Evolutionary conservation across 495 filamentous ascomycete genomes (phyloP).

Genomic region (Penicillium coffeae): DNA sequence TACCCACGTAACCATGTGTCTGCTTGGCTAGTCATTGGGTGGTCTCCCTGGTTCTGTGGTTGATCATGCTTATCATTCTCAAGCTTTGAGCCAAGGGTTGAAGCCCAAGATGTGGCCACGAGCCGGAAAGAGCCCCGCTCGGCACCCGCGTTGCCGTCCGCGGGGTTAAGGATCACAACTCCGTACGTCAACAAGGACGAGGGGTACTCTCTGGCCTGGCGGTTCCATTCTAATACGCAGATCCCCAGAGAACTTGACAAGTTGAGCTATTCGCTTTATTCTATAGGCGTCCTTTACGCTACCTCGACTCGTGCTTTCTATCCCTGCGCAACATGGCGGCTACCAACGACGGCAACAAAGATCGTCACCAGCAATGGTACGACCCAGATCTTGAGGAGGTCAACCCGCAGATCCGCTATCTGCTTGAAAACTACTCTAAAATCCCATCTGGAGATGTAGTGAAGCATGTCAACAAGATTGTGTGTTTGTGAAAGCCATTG

Average conservation of each 20-base stretch:
- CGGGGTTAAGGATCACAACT: neutral
- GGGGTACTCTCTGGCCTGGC: too few species aligned
- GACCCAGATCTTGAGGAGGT: constrained; percentile 8
- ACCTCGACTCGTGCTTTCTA: neutral
- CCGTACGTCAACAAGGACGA: neutral
- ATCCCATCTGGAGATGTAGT: constrained; percentile 4
- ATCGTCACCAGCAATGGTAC: constrained; percentile 11
- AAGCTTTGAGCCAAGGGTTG: too few species aligned
- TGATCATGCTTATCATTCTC: too few species aligned
- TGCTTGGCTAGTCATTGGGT: too few species aligned
- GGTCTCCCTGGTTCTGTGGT: too few species aligned
- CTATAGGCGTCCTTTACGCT: too few species aligned
- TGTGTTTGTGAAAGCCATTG: neutral
- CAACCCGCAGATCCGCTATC: constrained; percentile 9
- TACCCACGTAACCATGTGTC: too few species aligned
- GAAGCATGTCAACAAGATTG: constrained; percentile 8
- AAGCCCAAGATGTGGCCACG: too few species aligned
- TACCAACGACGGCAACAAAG: constrained; percentile 4
- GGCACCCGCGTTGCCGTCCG: neutral
- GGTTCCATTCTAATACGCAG: too few species aligned
- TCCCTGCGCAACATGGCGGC: constrained; percentile 1
- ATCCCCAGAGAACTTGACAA: too few species aligned
- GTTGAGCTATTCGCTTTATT: too few species aligned
- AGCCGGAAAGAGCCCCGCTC: neutral
- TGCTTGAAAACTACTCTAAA: constrained; percentile 10